phyloP scores from a whole-genome alignment of 2,329 filamentous ascomycete genomes.

The Lachnellula cervina region DNA sequence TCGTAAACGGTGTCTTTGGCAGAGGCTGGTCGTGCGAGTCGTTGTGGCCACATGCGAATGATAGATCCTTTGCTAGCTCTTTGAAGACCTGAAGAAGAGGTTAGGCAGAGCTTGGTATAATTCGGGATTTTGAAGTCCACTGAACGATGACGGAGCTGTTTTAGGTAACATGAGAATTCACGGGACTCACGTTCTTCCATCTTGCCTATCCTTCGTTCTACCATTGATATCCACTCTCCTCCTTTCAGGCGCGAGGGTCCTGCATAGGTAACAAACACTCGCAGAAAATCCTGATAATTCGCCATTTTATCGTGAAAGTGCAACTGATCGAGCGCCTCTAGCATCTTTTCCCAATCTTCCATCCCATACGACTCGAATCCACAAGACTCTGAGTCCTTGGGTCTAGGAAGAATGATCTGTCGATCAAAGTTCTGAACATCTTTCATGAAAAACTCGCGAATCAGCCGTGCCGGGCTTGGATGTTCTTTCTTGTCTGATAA shows the following conservation, averaged over 20 bases:
- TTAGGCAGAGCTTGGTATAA: background rate
- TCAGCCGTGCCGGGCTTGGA: background rate
- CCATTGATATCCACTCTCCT: slow-evolving; percentile 14
- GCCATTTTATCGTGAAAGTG: slow-evolving; percentile 1
- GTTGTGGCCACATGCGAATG: slow-evolving; percentile 14
- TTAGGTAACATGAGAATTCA: background rate
- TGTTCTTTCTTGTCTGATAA: background rate
- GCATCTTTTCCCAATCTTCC: background rate
- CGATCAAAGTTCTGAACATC: slow-evolving; percentile 1
- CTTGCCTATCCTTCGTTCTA: slow-evolving; percentile 7
- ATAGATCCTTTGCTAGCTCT: background rate
- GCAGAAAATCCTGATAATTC: slow-evolving; percentile 1
- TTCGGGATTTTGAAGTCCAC: too few relatives aligned
- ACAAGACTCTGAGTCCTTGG: background rate
- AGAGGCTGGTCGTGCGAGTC: slow-evolving; percentile 6
- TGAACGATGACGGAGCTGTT: background rate
- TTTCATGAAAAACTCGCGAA: background rate
- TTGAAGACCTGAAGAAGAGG: background rate
- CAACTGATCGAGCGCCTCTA: slow-evolving; percentile 1
- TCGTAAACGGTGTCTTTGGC: slow-evolving; percentile 12
- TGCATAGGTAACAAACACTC: slow-evolving; percentile 11
- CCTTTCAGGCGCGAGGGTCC: slow-evolving; percentile 14
- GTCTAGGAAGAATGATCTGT: background rate
- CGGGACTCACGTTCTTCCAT: slow-evolving; percentile 16
- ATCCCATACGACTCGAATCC: background rate